Base-by-base conservation (phyloP, 306 rosid species). In the Spatholobus suberectus region DNA sequence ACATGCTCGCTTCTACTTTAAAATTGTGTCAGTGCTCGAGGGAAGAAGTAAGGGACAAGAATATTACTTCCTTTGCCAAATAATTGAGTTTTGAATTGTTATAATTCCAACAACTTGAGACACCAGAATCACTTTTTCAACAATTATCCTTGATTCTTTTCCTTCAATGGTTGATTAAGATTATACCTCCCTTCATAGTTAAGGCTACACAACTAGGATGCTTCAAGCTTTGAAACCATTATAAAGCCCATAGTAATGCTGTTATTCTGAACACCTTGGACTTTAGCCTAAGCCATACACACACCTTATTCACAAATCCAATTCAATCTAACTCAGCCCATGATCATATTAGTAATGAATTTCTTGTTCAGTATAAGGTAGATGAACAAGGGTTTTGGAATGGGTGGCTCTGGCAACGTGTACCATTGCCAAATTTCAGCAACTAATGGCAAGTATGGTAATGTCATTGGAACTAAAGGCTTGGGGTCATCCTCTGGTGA, bases 321-420 rank as follows among this genome's bases (percentile, higher is more conserved):
- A 57, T 57, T 69, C 5, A 70, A 43, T 23, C 75, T 70, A 29
- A 29, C 32, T 29, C 32, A 29, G 3, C 32, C 32, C 3, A 3
- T 41, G 44, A 21, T 52, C 51, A 57, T 40, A 40, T 58, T 44
- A 68, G 55, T 35, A 17, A 27, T 55, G 69, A 80, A 70, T 70
- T 61, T 40, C 71, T 58, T 8, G 15, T 37, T 13, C 32, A 29
- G 32, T 29, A 29, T 29, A 29, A 29, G 32, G 32, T 29, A 29
- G 3, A 29, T 29, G 32, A 29, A 29, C 27, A 70, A 80, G 63
- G 43, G 35, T 59, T 58, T 71, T 2, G 78, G 78, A 71, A 70
- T 71, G 84, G 84, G 40, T 29, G 73, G 79, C 41, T 18, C 12
- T 71, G 84, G 84, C 52, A 80, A 80, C 15, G 23, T 61, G 27